phyloP scores from a whole-genome alignment of 83 land plant genomes.

The Picea abies region DNA sequence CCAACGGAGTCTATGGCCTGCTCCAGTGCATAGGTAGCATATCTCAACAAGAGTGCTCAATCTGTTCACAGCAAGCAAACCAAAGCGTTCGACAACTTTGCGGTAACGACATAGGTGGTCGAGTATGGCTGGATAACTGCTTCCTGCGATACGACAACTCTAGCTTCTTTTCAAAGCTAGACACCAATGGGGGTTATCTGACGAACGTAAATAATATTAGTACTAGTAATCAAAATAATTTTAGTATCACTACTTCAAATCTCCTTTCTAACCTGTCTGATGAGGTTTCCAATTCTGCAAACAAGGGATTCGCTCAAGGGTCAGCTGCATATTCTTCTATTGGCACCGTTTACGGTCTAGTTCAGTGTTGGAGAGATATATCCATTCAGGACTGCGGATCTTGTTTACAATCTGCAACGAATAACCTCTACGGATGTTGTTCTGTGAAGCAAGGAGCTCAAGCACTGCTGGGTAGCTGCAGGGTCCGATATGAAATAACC shows the following conservation, averaged over 20 bases:
- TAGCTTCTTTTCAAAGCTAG: not conserved
- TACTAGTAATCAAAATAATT: not conserved
- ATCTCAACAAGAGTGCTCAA: not conserved
- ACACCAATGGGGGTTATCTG: not conserved
- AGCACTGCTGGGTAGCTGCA: no score
- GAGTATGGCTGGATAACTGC: not conserved
- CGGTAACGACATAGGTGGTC: not conserved
- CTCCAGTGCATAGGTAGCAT: not conserved
- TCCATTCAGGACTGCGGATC: no score
- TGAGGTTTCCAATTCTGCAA: no score
- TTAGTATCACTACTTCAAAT: not conserved
- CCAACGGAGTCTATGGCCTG: constrained; percentile 10
- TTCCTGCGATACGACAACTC: not conserved
- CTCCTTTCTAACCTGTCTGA: no score
- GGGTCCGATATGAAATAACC: no score
- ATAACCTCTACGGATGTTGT: no score
- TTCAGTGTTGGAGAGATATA: no score
- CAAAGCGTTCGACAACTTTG: not conserved
- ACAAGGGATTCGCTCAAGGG: no score
- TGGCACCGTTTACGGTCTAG: no score
- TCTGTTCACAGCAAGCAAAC: not conserved
- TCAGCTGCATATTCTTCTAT: no score
- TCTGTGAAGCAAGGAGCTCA: no score
- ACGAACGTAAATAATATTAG: not conserved
- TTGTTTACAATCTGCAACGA: no score